Evolutionary conservation across 2,329 filamentous ascomycete species (phyloP).

Genomic region (Aureobasidium sp.): DNA sequence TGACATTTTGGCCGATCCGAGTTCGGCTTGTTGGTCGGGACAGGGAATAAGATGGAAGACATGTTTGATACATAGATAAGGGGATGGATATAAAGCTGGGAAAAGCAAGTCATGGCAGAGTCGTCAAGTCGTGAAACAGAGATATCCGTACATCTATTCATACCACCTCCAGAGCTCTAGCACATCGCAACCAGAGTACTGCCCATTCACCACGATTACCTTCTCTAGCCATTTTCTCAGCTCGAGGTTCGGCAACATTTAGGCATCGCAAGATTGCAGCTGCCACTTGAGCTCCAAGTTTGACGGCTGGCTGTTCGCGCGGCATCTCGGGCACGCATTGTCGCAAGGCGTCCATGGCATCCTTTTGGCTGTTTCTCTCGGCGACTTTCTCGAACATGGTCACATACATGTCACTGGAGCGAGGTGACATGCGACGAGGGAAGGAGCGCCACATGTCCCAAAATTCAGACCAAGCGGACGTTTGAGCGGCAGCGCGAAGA

Average conservation of each 20-base stretch:
- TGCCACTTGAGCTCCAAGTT: slow-evolving; percentile 37
- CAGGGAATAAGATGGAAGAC: background rate
- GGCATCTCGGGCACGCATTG: slow-evolving; percentile 53
- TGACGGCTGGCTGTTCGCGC: slow-evolving; percentile 45
- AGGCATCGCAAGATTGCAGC: slow-evolving; percentile 48
- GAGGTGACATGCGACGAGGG: slow-evolving; percentile 40
- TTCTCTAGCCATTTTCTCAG: slow-evolving; percentile 26
- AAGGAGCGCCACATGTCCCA: slow-evolving; percentile 54
- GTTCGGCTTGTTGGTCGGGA: background rate
- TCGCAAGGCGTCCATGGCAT: slow-evolving; percentile 44
- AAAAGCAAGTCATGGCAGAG: background rate
- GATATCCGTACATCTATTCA: background rate
- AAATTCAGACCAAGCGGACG: slow-evolving; percentile 43
- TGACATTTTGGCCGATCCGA: background rate
- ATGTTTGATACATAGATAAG: background rate
- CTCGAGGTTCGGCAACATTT: slow-evolving; percentile 45
- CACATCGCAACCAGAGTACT: background rate
- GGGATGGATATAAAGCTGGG: background rate
- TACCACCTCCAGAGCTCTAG: background rate
- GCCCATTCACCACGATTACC: slow-evolving; percentile 13
- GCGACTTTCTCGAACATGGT: slow-evolving; percentile 46
- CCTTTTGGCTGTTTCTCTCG: slow-evolving; percentile 26
- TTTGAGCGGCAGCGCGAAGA: slow-evolving; percentile 4
- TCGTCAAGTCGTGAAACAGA: background rate
- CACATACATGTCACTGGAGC: slow-evolving; percentile 48